phyloP scores from a whole-genome alignment of 2,329 filamentous ascomycete species.

The Camptophora hylomeconis region DNA sequence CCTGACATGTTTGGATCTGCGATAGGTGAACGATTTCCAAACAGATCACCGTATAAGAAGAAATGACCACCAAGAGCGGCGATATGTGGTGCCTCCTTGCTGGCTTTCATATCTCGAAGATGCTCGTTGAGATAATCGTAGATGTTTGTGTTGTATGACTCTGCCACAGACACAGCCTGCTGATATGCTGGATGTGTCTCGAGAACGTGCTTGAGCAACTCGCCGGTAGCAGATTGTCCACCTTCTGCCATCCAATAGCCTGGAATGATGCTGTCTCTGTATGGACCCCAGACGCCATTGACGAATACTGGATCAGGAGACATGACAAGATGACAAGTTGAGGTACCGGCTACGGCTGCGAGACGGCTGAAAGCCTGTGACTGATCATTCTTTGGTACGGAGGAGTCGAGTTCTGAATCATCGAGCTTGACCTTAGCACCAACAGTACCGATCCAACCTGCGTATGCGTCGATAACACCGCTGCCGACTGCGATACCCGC shows the following conservation, averaged over 20 bases:
- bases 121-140: constrained; percentile 92
- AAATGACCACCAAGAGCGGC: constrained; percentile 82
- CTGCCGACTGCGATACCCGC: constrained; percentile 85
- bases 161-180: constrained; percentile 63
- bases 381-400: constrained; percentile 66
- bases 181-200: constrained; percentile 89
- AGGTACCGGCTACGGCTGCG: constrained; percentile 89
- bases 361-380: constrained; percentile 84
- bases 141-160: constrained; percentile 74
- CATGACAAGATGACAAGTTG: constrained; percentile 95
- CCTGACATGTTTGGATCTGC: constrained; percentile 91
- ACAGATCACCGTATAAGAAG: constrained; percentile 97
- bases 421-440: constrained; percentile 79
- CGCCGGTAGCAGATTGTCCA: constrained; percentile 90
- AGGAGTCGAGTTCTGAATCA: constrained; percentile 52
- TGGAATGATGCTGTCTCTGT: constrained; percentile 83
- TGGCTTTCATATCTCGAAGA: constrained; percentile 61
- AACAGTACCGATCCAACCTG: constrained; percentile 98
- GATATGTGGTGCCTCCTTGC: constrained; percentile 58
- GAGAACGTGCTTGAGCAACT: constrained; percentile 84
- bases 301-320: constrained; percentile 88
- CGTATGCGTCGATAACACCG: constrained; percentile 95
- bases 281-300: constrained; percentile 91
- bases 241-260: constrained; percentile 96
- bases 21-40: constrained; percentile 89